Evolutionary conservation across 2,329 filamentous ascomycete genomes (phyloP), one percentile per base, ranked within the genome.

Genomic region (Colletotrichum coccodes): DNA sequence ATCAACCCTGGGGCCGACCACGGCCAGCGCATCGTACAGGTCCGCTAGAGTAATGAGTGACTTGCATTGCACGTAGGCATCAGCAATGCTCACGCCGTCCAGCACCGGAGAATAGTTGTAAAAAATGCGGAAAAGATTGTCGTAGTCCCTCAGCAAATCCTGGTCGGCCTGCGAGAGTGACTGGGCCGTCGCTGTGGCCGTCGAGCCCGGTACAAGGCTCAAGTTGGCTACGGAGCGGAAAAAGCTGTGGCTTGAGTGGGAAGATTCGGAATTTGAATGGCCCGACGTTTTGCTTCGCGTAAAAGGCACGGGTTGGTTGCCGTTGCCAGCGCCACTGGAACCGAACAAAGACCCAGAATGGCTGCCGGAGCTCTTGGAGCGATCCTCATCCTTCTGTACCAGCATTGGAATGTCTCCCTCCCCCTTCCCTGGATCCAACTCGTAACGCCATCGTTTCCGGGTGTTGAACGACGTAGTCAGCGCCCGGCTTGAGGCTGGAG

Each of bases 51-150:
- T 89, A 46, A 98, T 87, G 3, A 98, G 88, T 14, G 93, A 92
- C 81, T 98, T 97, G 87, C 94, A 97, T 80, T 98, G 94, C 49
- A 96, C 91, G 77, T 98, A 98, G 28, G 95, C 94, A 70, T 94
- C 92, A 61, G 94, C 94, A 72, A 98, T 97, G 78, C 96, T 97
- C 78, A 96, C 87, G 30, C 89, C 88, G 80, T 97, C 95, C 36
- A 98, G 87, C 0, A 90, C 77, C 0, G 95, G 95, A 0, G 94
- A 84, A 78, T 97, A 93, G 79, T 98, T 97, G 85, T 98, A 98
- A 84, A 98, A 97, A 71, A 96, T 92, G 74, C 95, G 93, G 79
- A 98, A 97, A 26, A 98, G 87, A 78, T 98, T 98, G 78, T 97
- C 94, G 80, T 98, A 98, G 82, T 98, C 94, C 73, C 94, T 93